These are phyloP conservation scores for Aspergillus luchuensis DNA, from an alignment of 2,329 filamentous ascomycete species.

Conservation along the genomic window DNA sequence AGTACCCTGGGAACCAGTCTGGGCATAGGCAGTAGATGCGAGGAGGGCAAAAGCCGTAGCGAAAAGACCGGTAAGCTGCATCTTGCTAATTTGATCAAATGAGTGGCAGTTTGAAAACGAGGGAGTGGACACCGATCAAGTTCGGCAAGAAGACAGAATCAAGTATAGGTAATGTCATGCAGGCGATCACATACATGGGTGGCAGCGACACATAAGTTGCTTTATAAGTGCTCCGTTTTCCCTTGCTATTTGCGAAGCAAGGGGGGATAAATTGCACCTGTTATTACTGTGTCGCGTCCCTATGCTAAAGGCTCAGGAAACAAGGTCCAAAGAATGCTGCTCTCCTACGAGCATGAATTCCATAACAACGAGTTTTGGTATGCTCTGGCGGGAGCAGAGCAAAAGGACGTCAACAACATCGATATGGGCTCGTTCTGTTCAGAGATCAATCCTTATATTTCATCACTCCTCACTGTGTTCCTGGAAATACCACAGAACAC, in stretches of 20 bases:
- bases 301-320: neutral
- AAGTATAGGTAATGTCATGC: neutral
- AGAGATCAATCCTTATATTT: no score
- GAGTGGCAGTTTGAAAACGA: neutral
- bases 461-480: no score
- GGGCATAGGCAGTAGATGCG: constrained; percentile 1
- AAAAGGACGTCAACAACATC: neutral
- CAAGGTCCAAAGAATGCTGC: neutral
- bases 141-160: neutral
- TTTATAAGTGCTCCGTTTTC: neutral
- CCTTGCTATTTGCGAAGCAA: neutral
- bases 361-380: neutral
- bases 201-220: neutral
- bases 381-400: neutral
- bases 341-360: neutral
- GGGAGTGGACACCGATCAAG: neutral
- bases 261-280: neutral
- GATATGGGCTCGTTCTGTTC: neutral
- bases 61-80: constrained; percentile 2
- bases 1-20: neutral
- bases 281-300: neutral
- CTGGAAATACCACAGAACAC: neutral
- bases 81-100: neutral
- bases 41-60: constrained; percentile 1
- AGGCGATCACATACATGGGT: neutral